Percentiles rank a stretch among this genome's conserved stretches.
phyloP scores from a whole-genome alignment of 2,329 filamentous ascomycete genomes.

The Thielaviopsis euricoi region DNA sequence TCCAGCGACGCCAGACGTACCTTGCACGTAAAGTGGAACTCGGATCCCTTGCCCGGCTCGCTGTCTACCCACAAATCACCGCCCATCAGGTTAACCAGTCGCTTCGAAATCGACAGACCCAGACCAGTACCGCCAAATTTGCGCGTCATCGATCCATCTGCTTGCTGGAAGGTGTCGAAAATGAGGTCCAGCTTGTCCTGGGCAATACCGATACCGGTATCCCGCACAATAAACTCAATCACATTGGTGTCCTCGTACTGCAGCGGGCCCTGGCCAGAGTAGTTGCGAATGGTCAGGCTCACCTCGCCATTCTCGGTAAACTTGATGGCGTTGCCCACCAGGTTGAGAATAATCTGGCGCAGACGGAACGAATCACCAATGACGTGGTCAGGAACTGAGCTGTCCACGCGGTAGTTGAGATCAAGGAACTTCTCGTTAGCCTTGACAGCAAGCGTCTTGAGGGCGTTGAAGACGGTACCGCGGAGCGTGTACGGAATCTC shows the following conservation, averaged over 20 bases:
- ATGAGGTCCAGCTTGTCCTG: constrained; percentile 91
- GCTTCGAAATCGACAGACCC: constrained; percentile 86
- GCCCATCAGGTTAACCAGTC: constrained; percentile 89
- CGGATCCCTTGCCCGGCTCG: constrained; percentile 76
- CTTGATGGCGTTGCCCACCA: constrained; percentile 97
- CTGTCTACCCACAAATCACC: constrained; percentile 94
- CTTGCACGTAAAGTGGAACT: constrained; percentile 91
- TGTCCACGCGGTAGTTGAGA: constrained; percentile 84
- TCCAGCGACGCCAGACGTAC: constrained; percentile 73
- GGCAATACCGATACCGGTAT: constrained; percentile 93
- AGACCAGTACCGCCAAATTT: constrained; percentile 93
- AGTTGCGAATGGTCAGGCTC: constrained; percentile 64
- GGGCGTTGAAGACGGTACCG: constrained; percentile 88
- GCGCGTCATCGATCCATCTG: constrained; percentile 87
- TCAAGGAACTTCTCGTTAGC: constrained; percentile 92
- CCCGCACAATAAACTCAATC: constrained; percentile 88
- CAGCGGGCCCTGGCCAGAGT: constrained; percentile 32
- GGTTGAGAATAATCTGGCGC: constrained; percentile 88
- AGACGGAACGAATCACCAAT: constrained; percentile 93
- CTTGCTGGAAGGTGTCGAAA: constrained; percentile 98
- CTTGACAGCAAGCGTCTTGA: constrained; percentile 93
- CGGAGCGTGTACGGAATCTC: constrained; percentile 92
- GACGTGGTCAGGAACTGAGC: constrained; percentile 84
- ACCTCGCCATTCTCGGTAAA: constrained; percentile 96
- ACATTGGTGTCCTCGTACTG: constrained; percentile 57